Evolutionary conservation across 2,329 filamentous ascomycete species (phyloP).

Genomic region (Alternaria gansuensis): DNA sequence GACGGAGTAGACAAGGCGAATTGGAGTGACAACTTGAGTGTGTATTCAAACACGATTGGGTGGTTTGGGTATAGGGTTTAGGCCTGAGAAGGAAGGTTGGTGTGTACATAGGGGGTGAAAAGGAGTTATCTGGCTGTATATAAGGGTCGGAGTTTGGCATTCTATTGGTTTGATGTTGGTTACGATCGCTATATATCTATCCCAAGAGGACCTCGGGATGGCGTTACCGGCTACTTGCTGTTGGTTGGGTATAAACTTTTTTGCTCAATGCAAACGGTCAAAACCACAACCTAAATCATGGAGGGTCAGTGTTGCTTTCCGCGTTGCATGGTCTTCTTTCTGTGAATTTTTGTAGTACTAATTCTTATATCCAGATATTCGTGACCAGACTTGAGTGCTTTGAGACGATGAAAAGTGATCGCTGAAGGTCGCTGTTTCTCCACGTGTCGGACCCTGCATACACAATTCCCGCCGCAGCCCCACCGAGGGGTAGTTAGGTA

Average conservation of each 20-base stretch:
- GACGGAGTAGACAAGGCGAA: slow-evolving; percentile 56
- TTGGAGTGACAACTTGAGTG: slow-evolving; percentile 60
- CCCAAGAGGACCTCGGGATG: background rate
- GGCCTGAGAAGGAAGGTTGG: too few relatives aligned
- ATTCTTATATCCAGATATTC: background rate
- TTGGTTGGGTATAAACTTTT: background rate
- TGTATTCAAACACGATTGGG: slow-evolving; percentile 49
- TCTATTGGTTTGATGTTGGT: background rate
- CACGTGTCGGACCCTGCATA: slow-evolving; percentile 4
- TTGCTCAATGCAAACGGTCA: background rate
- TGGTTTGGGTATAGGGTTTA: slow-evolving; percentile 48
- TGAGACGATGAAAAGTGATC: background rate
- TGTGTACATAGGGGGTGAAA: background rate
- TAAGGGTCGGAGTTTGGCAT: slow-evolving; percentile 3
- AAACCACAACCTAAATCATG: background rate
- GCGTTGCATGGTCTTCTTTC: background rate
- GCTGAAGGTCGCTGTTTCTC: background rate
- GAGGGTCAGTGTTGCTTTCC: background rate
- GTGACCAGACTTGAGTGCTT: background rate
- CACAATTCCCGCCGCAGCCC: background rate
- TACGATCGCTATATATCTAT: background rate
- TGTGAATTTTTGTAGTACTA: background rate
- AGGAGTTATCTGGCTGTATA: background rate
- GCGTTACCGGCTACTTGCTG: background rate
- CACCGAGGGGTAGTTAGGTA: slow-evolving; percentile 2